phyloP scores from a whole-genome alignment of 805 yeast species.

The Brettanomyces nanus region DNA sequence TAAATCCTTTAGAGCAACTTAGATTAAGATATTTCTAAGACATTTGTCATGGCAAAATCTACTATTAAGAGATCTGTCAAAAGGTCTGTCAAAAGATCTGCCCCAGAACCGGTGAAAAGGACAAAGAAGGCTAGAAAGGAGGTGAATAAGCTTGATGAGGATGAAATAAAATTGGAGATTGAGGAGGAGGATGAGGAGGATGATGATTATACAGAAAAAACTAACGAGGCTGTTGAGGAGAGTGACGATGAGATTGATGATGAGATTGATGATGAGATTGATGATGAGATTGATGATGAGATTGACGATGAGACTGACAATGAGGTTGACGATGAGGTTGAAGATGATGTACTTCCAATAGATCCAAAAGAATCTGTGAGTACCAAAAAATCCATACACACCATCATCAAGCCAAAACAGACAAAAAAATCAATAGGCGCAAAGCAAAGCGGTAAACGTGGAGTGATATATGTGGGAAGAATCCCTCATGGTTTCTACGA shows the following conservation, averaged over 20 bases:
- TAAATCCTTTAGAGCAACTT: no score
- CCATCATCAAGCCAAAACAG: constrained; percentile 11
- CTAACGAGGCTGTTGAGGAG: constrained; percentile 9
- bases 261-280: constrained; percentile 6
- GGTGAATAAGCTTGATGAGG: constrained; percentile 9
- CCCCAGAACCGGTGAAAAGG: not conserved
- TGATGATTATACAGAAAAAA: constrained; percentile 6
- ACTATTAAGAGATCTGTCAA: no score
- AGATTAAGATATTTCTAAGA: no score
- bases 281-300: constrained; percentile 4
- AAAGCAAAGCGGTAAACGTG: constrained; percentile 34
- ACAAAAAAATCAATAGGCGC: constrained; percentile 1
- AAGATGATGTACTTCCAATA: constrained; percentile 1
- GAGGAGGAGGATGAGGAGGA: constrained; percentile 2
- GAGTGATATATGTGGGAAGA: constrained; percentile 84
- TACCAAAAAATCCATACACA: constrained; percentile 14
- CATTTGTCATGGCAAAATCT: no score
- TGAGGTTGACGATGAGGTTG: not conserved
- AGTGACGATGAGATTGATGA: constrained; percentile 12
- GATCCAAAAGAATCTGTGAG: constrained; percentile 6
- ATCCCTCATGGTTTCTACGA: constrained; percentile 92
- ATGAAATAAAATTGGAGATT: constrained; percentile 12
- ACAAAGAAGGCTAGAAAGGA: constrained; percentile 1
- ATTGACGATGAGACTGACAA: constrained; percentile 1
- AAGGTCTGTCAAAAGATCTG: no score